Evolutionary conservation across 805 yeast genomes (phyloP), one percentile per base, ranked within the genome.

Genomic region (Huiozyma sinensis): DNA sequence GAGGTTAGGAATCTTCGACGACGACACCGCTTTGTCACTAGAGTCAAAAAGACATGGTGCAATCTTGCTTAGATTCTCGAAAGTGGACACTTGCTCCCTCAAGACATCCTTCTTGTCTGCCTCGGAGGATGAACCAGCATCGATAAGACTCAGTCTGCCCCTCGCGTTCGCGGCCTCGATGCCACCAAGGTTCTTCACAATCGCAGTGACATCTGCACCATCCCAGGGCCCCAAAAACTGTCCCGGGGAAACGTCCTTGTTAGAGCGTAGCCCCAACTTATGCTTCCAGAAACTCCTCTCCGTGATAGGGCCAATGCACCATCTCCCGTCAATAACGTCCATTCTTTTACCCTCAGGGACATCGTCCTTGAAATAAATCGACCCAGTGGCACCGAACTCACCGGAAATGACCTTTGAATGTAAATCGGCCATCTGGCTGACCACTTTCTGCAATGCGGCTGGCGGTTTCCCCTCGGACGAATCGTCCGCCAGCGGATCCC

Each of bases 291-390:
- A 84, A 10, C 77, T 73, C 51, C 83, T 74, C 63, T 90, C 97
- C 30, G 77, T 79, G 27, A 85, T 75, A n/a, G 95, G 92, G 6
- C 98, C 97, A 52, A 90, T 78, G 58, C 81, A 73, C 94, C 95
- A 89, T 67, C 95, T 76, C 7, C 38, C 42, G 33, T 50, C 51
- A 42, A 46, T 46, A 6, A 38, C 32, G 10, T 47, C 49, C 17
- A 30, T 28, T 6, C 12, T 34, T 13, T 31, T 28, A 32, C 28
- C 12, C 7, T 40, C 36, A 17, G 24, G 24, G 9, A 40, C 27
- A 36, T 45, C 49, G 13, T 40, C 40, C 28, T 46, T 50, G 63
- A 87, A 90, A 62, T 84, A 90, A 27, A 90, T 63, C 5, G 95
- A 82, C 17, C 98, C 98, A 61, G 70, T 83, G 43, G 73, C 71